Evolutionary conservation across 1,284 basidiomycete genomes (phyloP), one percentile per base, ranked within the genome.

Genomic region (Apiotrichum laibachii): DNA sequence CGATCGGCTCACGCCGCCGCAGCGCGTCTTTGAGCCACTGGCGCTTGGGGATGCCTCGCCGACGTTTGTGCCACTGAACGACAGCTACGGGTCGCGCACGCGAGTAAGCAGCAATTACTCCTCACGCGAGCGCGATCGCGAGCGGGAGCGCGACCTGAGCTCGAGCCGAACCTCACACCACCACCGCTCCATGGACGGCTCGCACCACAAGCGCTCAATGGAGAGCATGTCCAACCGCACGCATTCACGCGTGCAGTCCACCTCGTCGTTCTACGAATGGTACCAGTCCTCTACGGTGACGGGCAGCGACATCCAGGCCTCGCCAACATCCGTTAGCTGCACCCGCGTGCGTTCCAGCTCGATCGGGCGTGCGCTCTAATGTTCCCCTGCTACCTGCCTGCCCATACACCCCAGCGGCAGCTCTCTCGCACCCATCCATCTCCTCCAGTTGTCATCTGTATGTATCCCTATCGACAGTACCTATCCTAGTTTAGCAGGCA

Each of bases 181-280:
- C 5, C 16, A 9, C 42, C 13, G 18, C 19, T 9, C 42, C 16
- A 43, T 43, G 46, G 26, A 31, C 26, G 26, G 11, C 12, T 19
- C 48, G 31, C 31, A 50, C 16, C 8, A 15, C n/a, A 35, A 35
- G 10, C 7, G n/a, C 13, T 50, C 34, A 34, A 21, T n/a, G 13
- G 37, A 44, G 26, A 34, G 16, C 42, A 21, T 31, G 5, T 34
- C 51, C 22, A 12, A 44, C 51, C 42, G 26, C 26, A 44, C 21
- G 13, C 51, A 53, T 37, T 16, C 42, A 26, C 39, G 50, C 22
- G 22, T 31, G 5, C 50, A 40, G 37, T 50, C 50, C 35, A 21
- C 26, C 7, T 19, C 34, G 11, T 53, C 39, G n/a, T 53, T 43
- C 13, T 53, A 53, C n/a, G 40, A 26, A 26, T 53, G 51, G 51